Percentiles rank a stretch among this genome's conserved stretches.
phyloP scores from a whole-genome alignment of 768 basidiomycete genomes.

The Boletus vermiculosoides region DNA sequence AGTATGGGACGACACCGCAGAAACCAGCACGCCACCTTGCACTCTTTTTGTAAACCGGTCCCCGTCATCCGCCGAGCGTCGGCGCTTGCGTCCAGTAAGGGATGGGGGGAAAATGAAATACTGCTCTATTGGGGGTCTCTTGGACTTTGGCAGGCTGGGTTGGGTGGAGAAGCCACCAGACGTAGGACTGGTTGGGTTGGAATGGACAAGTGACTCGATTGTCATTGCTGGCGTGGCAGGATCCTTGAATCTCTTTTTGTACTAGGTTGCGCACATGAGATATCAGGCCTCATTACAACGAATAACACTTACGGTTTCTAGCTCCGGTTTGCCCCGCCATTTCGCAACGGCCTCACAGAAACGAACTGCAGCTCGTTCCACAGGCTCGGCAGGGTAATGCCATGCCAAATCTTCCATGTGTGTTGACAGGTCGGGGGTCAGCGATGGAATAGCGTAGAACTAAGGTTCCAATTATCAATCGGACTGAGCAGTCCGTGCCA shows the following conservation, averaged over 20 bases:
- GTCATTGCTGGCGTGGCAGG: constrained; percentile 44
- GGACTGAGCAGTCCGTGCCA: background rate
- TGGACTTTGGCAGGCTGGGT: constrained; percentile 19
- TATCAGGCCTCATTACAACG: constrained; percentile 5
- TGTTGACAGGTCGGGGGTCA: constrained; percentile 71
- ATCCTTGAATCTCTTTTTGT: constrained; percentile 50
- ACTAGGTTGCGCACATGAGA: constrained; percentile 41
- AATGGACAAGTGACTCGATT: constrained; percentile 67
- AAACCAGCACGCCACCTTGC: constrained; percentile 12
- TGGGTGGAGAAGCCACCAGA: constrained; percentile 29
- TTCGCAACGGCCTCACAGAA: constrained; percentile 80
- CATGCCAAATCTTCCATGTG: constrained; percentile 73
- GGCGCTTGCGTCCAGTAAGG: constrained; percentile 25
- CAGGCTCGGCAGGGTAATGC: constrained; percentile 78
- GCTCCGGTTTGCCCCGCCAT: constrained; percentile 84
- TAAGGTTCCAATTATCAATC: constrained; percentile 31
- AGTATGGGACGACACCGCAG: constrained; percentile 15
- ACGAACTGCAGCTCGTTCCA: constrained; percentile 73
- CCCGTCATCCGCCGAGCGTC: constrained; percentile 26
- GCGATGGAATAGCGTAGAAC: constrained; percentile 75
- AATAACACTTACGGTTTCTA: constrained; percentile 57
- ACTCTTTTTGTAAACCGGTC: constrained; percentile 26
- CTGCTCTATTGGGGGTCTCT: constrained; percentile 37
- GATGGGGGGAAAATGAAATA: constrained; percentile 34
- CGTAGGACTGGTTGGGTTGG: constrained; percentile 62